phyloP scores from a whole-genome alignment of 1,139 yeast genomes.

The Geotrichum cucujoidarum region DNA sequence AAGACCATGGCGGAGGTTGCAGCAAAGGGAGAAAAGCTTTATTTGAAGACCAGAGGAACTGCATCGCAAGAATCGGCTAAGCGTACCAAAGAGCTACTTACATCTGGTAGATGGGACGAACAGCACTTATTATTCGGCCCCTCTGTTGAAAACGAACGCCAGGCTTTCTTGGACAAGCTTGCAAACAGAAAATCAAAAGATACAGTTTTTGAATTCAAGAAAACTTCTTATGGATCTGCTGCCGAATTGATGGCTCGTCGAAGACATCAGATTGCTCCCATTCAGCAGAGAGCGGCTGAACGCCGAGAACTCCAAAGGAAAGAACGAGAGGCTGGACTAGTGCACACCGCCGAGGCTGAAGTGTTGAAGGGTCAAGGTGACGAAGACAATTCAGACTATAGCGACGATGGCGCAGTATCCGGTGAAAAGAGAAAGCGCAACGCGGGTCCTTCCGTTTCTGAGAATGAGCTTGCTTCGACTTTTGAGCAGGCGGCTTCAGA shows the following conservation, averaged over 20 bases:
- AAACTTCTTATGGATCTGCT: conserved; percentile 51
- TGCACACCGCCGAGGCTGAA: conserved; percentile 70
- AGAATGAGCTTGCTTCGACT: conserved; percentile 13
- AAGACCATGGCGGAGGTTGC: conserved; percentile 65
- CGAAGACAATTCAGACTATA: conserved; percentile 23
- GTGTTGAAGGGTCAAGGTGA: conserved; percentile 45
- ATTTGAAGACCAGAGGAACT: conserved; percentile 75
- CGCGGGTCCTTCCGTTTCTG: conserved; percentile 7
- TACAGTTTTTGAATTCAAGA: conserved; percentile 83
- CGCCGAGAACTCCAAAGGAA: conserved; percentile 56
- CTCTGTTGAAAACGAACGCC: conserved; percentile 50
- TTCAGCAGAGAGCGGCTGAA: conserved; percentile 73
- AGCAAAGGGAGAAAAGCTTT: conserved; percentile 79
- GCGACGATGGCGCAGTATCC: conserved; percentile 51
- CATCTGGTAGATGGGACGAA: conserved; percentile 82
- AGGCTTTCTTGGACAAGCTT: conserved; percentile 64
- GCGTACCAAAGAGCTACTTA: conserved; percentile 73
- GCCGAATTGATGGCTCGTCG: conserved; percentile 81
- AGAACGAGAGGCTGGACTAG: conserved; percentile 71
- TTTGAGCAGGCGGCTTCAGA: conserved; percentile 31
- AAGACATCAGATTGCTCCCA: conserved; percentile 81
- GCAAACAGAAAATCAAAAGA: conserved; percentile 54
- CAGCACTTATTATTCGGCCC: conserved; percentile 71
- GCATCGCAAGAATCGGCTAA: conserved; percentile 83
- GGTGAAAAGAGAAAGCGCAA: conserved; percentile 25